Evolutionary conservation across 768 basidiomycete genomes (phyloP), one percentile per base, ranked within the genome.

Genomic region (Rhizopogon roseolus): DNA sequence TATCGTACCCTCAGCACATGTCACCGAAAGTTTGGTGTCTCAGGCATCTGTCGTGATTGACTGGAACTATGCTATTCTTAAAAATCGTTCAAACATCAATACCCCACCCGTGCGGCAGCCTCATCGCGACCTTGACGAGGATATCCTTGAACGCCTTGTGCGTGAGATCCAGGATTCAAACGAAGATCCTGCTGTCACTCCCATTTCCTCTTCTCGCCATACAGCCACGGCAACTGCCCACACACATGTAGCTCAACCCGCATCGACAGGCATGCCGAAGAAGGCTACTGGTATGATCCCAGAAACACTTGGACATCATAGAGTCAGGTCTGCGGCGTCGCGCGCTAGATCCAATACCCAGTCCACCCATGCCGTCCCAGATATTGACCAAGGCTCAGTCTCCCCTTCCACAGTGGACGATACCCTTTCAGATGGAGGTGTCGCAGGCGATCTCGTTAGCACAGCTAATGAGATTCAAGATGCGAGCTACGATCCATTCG

Each of bases 11-110:
- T 57, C 71, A 2, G 56, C 70, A 17, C 66, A 65, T 5, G 64
- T 71, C 2, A 74, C 80, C 43, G 59, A 66, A 13, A 80, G 74
- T 56, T 70, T 86, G 34, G 80, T 75, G 54, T 71, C 71, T 19
- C 83, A 85, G 49, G 84, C 83, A 0, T 79, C 82, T 0, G 61
- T 72, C 5, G 73, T 75, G 38, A 61, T 83, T 28, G 79, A 82
- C 53, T 86, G 81, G 81, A 67, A 66, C 34, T 58, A 61, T 17
- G 73, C 74, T 29, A 60, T 79, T 39, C 60, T 80, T 6, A 68
- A 63, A 32, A 59, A 62, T 25, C 64, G 67, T 14, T 27, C 62
- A 36, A 67, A 69, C 17, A 4, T 34, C 22, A 22, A 11, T 0
- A 50, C 38, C 41, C 17, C 46, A 22, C 32, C 56, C 0, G 40